phyloP scores from a whole-genome alignment of 495 filamentous ascomycete species.

The Tuber brumale region DNA sequence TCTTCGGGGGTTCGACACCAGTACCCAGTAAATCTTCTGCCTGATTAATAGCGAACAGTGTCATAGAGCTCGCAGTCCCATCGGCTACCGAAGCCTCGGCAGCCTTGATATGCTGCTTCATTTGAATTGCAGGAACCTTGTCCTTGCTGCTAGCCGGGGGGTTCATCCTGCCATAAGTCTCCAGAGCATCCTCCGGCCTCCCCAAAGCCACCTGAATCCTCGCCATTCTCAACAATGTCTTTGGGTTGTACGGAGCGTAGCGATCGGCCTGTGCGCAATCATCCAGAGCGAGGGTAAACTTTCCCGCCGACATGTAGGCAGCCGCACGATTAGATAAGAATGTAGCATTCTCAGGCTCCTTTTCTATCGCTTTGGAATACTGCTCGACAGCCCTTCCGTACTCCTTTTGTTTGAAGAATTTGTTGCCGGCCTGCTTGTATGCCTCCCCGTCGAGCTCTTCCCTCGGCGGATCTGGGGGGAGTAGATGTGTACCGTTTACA shows the following conservation, averaged over 20 bases:
- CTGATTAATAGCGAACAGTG: conserved; percentile 80
- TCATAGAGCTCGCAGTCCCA: conserved; percentile 79
- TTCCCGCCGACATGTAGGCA: conserved; percentile 76
- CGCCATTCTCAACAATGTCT: conserved; percentile 79
- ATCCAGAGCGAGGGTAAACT: conserved; percentile 70
- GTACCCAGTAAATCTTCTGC: conserved; percentile 70
- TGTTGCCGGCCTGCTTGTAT: conserved; percentile 89
- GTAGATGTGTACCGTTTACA: conserved; percentile 47
- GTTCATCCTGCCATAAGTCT: conserved; percentile 63
- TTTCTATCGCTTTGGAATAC: conserved; percentile 89
- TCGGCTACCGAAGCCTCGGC: conserved; percentile 68
- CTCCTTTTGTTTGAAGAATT: conserved; percentile 87
- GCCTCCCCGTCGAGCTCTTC: conserved; percentile 62
- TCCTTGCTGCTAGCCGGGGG: conserved; percentile 78
- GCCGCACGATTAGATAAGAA: conserved; percentile 94
- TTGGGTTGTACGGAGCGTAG: conserved; percentile 71
- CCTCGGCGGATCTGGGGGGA: conserved; percentile 43
- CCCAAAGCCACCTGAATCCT: conserved; percentile 83
- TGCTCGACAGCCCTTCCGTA: conserved; percentile 79
- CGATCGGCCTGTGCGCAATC: conserved; percentile 75
- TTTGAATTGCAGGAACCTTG: conserved; percentile 66
- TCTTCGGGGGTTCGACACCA: conserved; percentile 70
- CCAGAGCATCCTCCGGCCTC: conserved; percentile 74
- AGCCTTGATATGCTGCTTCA: conserved; percentile 73
- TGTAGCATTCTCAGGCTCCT: conserved; percentile 69